Percentiles rank a stretch among this genome's conserved stretches.
Conservation (phyloP, 2,329 filamentous ascomycete species). For the Penicillium sp. region DNA sequence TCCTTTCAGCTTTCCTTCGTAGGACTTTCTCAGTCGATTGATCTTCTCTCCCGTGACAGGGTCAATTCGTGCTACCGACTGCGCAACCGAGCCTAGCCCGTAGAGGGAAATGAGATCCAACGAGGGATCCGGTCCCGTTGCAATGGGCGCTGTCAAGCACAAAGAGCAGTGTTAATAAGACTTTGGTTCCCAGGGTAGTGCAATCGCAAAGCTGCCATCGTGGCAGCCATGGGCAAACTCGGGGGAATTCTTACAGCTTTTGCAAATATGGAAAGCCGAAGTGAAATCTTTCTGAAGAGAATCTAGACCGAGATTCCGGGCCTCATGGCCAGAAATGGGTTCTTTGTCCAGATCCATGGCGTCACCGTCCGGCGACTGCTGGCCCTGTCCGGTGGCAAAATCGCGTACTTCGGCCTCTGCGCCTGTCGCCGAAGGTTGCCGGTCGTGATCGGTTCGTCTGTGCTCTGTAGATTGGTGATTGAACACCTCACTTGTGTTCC, state of each 20-base stretch:
- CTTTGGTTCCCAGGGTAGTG: constrained; percentile 27
- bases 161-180: constrained; percentile 42
- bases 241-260: constrained; percentile 47
- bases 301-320: constrained; percentile 35
- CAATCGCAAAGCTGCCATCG: constrained; percentile 27
- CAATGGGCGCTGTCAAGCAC: constrained; percentile 41
- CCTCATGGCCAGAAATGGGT: constrained; percentile 14
- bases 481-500: constrained; percentile 14
- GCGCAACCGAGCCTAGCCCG: constrained; percentile 51
- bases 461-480: constrained; percentile 25
- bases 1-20: constrained; percentile 48
- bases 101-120: constrained; percentile 58
- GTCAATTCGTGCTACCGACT: constrained; percentile 56
- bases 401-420: constrained; percentile 18
- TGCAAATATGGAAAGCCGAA: constrained; percentile 46
- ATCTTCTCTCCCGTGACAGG: constrained; percentile 60
- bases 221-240: constrained; percentile 37
- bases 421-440: constrained; percentile 19
- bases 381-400: constrained; percentile 19
- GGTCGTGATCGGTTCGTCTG: constrained; percentile 35
- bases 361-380: constrained; percentile 23
- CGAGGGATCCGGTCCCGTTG: constrained; percentile 52
- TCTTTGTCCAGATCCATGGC: constrained; percentile 40
- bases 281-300: constrained; percentile 45
- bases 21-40: constrained; percentile 56